These are phyloP conservation scores for Solanum rostratum DNA, from an alignment of 257 asterid species.

Conservation along the genomic window DNA sequence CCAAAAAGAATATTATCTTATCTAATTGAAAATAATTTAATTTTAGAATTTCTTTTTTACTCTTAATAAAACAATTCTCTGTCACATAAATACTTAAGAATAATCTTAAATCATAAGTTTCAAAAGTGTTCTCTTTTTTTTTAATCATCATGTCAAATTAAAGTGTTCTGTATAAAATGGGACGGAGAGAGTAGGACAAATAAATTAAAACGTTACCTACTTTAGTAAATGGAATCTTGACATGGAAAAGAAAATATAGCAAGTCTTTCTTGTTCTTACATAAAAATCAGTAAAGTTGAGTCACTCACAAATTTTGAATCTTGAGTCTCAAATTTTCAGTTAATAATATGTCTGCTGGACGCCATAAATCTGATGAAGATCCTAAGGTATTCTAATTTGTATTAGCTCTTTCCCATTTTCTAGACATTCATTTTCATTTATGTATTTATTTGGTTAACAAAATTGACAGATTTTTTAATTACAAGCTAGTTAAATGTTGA, in stretches of 20 bases:
- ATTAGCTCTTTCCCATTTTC: neutral
- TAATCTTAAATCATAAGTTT: too few relatives aligned
- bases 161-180: fast-evolving
- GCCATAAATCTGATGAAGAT: neutral
- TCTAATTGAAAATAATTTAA: too few relatives aligned
- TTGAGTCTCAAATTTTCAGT: neutral
- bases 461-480: neutral
- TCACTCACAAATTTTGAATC: neutral
- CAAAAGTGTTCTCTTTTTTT: too few relatives aligned
- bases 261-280: neutral
- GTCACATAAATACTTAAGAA: too few relatives aligned
- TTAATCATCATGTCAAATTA: too few relatives aligned
- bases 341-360: neutral
- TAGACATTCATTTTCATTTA: too few relatives aligned
- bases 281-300: neutral
- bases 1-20: too few relatives aligned
- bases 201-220: neutral
- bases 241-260: neutral
- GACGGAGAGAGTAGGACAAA: fast-evolving
- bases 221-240: neutral
- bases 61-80: too few relatives aligned
- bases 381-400: neutral
- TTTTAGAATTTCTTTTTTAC: too few relatives aligned
- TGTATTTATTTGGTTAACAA: neutral
- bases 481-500: neutral